Base-by-base conservation (phyloP, 176 grass and related monocot genomes). In the Lolium rigidum region DNA sequence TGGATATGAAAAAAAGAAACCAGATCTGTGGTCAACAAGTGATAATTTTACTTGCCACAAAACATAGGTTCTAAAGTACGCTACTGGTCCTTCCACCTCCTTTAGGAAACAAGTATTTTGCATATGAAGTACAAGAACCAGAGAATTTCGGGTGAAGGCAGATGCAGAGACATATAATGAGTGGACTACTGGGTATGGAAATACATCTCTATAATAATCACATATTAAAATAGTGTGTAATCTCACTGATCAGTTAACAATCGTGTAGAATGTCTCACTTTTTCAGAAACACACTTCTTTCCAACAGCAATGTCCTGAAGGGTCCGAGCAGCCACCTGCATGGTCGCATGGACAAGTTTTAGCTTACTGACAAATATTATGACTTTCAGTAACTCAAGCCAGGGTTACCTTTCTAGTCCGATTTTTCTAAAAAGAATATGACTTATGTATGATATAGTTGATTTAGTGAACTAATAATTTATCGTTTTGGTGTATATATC, bases 281-380 rank as follows among this genome's bases (percentile, higher is more conserved):
- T 95, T 20, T 89, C 88, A 39, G 94, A 94, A 86, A 86, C 83
- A 89, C 89, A 84, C 44, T 92, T 95, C 89, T 94, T 98, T 41
- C 93, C 97, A 64, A 82, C 50, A 88, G 93, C 94, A 84, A 90
- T 98, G 61, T 95, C 88, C 86, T 95, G 86, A 46, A 98, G 89
- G 80, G 93, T 98, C 60, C 12, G 70, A 51, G 96, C 93, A 79
- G 85, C 87, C 68, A 91, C 88, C 92, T 98, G 88, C 51, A 88
- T 62, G 54, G 58, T 52, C 50, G 88, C 51, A 88, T 62, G 54
- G 58, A 58, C 50, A 89, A 72, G 58, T 68, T 75, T 85, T 90
- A 79, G 26, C 44, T 84, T 87, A 54, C 49, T 70, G 43, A 86
- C 54, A 83, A 61, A 81, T 49, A 85, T 48, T 77, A 74, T 31